Conservation (phyloP, 2,329 filamentous ascomycete genomes). For the Dactylonectria macrodidyma region DNA sequence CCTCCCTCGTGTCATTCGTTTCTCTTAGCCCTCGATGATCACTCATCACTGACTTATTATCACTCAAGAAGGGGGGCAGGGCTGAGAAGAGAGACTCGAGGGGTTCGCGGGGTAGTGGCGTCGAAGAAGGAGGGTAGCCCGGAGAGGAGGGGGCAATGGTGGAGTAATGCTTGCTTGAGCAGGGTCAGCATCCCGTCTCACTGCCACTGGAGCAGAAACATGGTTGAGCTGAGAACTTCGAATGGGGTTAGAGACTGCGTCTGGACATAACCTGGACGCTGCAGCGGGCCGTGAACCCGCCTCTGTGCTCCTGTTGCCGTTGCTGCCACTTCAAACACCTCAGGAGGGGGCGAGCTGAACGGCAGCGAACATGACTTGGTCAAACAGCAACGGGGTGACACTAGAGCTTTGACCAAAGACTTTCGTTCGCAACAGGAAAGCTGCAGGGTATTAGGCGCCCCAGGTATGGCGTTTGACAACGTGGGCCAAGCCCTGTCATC, state of each 20-base stretch:
- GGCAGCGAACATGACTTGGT: conserved; percentile 1
- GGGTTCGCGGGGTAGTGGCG: no score
- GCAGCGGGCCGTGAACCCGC: background rate
- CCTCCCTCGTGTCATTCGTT: background rate
- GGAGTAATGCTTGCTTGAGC: no score
- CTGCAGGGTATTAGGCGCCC: conserved; percentile 14
- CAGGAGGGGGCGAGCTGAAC: conserved; percentile 8
- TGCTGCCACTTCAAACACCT: conserved; percentile 9
- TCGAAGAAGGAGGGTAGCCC: no score
- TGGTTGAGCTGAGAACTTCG: no score
- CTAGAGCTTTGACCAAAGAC: conserved; percentile 26
- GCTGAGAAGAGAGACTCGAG: no score
- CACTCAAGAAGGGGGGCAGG: no score
- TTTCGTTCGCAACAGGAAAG: conserved; percentile 16
- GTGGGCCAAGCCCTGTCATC: conserved; percentile 1
- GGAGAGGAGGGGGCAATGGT: no score
- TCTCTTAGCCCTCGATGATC: no score
- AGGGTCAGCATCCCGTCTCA: no score
- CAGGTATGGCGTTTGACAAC: conserved; percentile 17
- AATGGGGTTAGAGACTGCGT: no score
- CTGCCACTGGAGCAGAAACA: no score
- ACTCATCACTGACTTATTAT: no score
- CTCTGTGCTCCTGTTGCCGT: conserved; percentile 6
- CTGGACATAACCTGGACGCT: background rate
- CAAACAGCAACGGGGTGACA: conserved; percentile 24